Evolutionary conservation across 2,329 filamentous ascomycete genomes (phyloP), one percentile per base, ranked within the genome.

Genomic region (Verticillium nubilum): DNA sequence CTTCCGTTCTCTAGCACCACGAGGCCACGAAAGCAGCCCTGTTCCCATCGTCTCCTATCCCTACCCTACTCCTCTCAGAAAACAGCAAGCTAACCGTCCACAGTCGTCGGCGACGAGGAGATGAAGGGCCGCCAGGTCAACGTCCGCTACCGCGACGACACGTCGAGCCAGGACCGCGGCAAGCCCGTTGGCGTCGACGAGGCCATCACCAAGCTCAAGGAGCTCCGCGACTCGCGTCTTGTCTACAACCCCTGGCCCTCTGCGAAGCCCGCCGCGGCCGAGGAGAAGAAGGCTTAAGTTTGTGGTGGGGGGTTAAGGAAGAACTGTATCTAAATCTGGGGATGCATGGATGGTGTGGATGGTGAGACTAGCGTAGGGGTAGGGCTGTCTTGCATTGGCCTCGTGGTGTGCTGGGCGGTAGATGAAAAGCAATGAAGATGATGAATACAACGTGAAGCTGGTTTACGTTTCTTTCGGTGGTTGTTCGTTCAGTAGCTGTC

Each of bases 31-130:
- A n/a, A n/a, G n/a, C n/a, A n/a, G n/a, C n/a, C n/a, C n/a, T n/a
- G n/a, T n/a, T n/a, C n/a, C n/a, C n/a, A n/a, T n/a, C n/a, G n/a
- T n/a, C n/a, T n/a, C n/a, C n/a, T n/a, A n/a, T n/a, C n/a, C n/a
- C n/a, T n/a, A n/a, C n/a, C n/a, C n/a, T n/a, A n/a, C n/a, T n/a
- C n/a, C n/a, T n/a, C n/a, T n/a, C n/a, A n/a, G 19, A 15, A 68
- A 64, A 23, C 2, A n/a, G 57, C 1, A 28, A 59, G 63, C 56
- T 60, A 47, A 56, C 56, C 61, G 57, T 26, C 56, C 58, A 52
- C 63, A 83, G 84, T 87, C 60, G 84, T 87, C 63, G 85, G 85
- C 59, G 84, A 82, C 63, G 80, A 86, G 68, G 85, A 87, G 73
- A 81, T 80, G 74, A 78, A 82, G 64, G 82, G 80, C 57, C 77